Base-by-base conservation (phyloP, 1,284 basidiomycete genomes). In the Puccinia horiana region DNA sequence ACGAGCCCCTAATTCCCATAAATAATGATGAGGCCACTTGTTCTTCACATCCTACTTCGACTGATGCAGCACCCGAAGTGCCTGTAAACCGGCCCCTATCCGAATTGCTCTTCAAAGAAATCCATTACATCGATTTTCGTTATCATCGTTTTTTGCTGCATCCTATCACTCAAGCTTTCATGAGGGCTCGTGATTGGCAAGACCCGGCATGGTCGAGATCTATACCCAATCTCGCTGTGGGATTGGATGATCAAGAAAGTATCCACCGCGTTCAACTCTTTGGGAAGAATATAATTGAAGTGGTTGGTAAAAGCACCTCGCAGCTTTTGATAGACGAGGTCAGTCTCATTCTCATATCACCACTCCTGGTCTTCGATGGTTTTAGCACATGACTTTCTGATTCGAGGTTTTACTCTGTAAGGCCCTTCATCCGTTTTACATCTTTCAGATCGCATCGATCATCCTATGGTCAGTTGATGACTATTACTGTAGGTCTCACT, bases 391-490 rank as follows among this genome's bases (percentile, higher is more conserved):
- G 29, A 56, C 65, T 29, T 56, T 44, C 20, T 70, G 26, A 58
- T 37, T 32, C 49, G 73, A 37, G 63, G 81, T 76, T 84, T 83
- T 84, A 79, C 78, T 70, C 81, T 20, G 26, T 11, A 81, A 93
- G 93, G 90, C 95, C 75, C 92, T 98, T 47, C 95, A 98, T 86
- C 95, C 95, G 0, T 98, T 98, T 88, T 98, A 97, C 86, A 93
- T 99, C 81, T 99, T 99, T 87, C 97, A 99, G 90, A 93, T 99
- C 84, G 95, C 95, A 72, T 97, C 95, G 83, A 94, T 99, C 84
- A 88, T 94, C 35, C 88, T 99, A 14, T 99, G 97, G 97, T 93
- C 93, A 2, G 85, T 98, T 80, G 97, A 99, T 85, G 91, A 98
- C 85, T 89, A 89, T 83, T 85, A 85, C 79, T 85, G 85, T 85